Base-by-base conservation (phyloP, 2,329 filamentous ascomycete genomes). In the Trichothecium roseum region DNA sequence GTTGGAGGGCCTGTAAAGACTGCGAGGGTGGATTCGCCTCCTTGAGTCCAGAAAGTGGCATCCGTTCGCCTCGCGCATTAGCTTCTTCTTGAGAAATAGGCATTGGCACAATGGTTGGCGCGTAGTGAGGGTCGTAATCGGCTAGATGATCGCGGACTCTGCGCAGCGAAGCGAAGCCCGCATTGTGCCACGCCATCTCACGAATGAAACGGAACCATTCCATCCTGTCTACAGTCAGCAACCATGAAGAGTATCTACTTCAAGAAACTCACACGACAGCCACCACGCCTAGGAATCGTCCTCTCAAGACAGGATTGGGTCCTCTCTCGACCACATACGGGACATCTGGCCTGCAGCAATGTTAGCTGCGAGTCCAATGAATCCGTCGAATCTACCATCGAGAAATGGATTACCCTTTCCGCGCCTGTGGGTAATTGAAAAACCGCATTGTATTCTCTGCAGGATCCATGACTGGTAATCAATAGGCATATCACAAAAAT, bases 81-180 rank as follows among this genome's bases (percentile, higher is more conserved):
- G 40, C 6, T 52, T 63, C 9, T 68, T 75, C 10, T 66, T 77
- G 40, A 66, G 47, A 36, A 56, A 52, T 42, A 1, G 51, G 46
- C 12, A 56, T 40, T 4, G 66, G 66, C 1, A 68, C 47, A 4
- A 71, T 54, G 3, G 62, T 60, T 1, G 67, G 66, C 18, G 68
- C 64, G 40, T 61, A 69, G 31, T 61, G 54, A 3, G 64, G 63
- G 41, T 64, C 63, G 33, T 55, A 71, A 34, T 70, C 58, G 32
- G 73, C 60, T 20, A 85, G 52, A 13, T 53, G 59, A 15, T 66
- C 54, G 17, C 62, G 60, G 38, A 76, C 66, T 26, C 68, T 59
- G 32, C 72, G 71, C 28, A 84, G 59, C 4, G 60, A 56, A 32
- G 58, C 60, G 48, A 85, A 83, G 28, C 77, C 77, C 15, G 77